phyloP scores from a whole-genome alignment of 805 yeast species.

The Ogataea neopini region DNA sequence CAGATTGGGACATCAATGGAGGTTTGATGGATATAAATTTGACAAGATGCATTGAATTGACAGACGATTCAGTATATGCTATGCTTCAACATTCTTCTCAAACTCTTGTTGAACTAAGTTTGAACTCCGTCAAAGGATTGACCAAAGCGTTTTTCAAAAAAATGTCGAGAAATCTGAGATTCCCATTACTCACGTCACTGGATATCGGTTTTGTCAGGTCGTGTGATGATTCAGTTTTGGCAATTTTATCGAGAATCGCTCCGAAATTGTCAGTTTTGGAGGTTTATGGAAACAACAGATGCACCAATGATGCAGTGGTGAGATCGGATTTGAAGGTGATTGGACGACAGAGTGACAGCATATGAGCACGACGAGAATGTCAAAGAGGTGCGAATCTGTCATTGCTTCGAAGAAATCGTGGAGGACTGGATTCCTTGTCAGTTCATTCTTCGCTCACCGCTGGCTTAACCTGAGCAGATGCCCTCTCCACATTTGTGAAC shows the following conservation, averaged over 20 bases:
- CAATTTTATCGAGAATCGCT: conserved; percentile 57
- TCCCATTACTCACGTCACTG: conserved; percentile 64
- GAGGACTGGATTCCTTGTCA: too few relatives aligned
- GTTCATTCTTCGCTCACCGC: too few relatives aligned
- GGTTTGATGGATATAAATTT: conserved; percentile 64
- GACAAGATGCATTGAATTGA: conserved; percentile 64
- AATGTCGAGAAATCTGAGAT: conserved; percentile 41
- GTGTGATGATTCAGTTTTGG: conserved; percentile 69
- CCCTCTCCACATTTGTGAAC: conserved; percentile 66
- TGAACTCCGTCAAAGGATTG: conserved; percentile 71
- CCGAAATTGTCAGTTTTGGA: conserved; percentile 65
- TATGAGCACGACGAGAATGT: too few relatives aligned
- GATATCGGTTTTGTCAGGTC: conserved; percentile 81
- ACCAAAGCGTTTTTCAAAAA: conserved; percentile 51
- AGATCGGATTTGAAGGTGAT: conserved; percentile 60
- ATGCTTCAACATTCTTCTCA: conserved; percentile 61
- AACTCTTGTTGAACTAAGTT: conserved; percentile 65
- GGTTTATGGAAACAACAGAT: conserved; percentile 76
- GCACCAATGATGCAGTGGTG: conserved; percentile 54
- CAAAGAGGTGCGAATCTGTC: too few relatives aligned
- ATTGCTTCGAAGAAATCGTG: conserved; percentile 23
- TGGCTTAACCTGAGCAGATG: conserved; percentile 47
- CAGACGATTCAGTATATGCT: conserved; percentile 61
- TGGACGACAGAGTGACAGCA: conserved; percentile 72
- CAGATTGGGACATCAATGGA: conserved; percentile 52